These are phyloP conservation scores for Barnettozyma salicaria DNA, from an alignment of 805 yeast species.

Conservation along the genomic window DNA sequence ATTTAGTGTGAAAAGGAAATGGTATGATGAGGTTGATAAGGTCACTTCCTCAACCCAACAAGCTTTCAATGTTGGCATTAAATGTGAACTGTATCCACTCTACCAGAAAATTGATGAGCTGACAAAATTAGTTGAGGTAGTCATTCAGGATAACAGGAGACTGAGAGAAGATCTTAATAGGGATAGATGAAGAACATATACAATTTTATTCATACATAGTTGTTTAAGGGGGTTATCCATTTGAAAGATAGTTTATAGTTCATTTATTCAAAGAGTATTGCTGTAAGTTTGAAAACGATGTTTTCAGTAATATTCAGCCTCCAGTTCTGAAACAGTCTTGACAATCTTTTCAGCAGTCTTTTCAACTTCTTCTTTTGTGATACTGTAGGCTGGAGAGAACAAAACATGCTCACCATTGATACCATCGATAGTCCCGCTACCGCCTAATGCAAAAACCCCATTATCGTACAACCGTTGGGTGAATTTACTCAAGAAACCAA, in stretches of 20 bases:
- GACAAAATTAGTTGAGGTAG: slow-evolving; percentile 19
- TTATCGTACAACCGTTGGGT: slow-evolving; percentile 32
- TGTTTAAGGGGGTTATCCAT: too few species aligned
- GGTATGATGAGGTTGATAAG: slow-evolving; percentile 44
- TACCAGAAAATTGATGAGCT: slow-evolving; percentile 43
- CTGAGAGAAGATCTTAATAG: slow-evolving; percentile 12
- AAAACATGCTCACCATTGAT: slow-evolving; percentile 40
- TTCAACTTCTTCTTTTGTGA: slow-evolving; percentile 34
- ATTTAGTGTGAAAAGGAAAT: slow-evolving; percentile 48
- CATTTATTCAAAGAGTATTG: too few species aligned
- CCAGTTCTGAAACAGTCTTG: slow-evolving; percentile 19
- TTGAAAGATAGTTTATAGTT: too few species aligned
- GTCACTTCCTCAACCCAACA: slow-evolving; percentile 54
- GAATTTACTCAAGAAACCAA: slow-evolving; percentile 28
- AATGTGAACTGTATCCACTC: slow-evolving; percentile 58
- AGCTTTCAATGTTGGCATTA: slow-evolving; percentile 49
- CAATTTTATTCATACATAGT: too few species aligned
- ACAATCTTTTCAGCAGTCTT: slow-evolving; percentile 28
- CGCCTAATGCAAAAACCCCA: slow-evolving; percentile 38
- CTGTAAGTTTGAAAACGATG: neutral
- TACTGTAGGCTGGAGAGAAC: slow-evolving; percentile 40
- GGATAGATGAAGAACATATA: too few species aligned
- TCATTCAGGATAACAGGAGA: slow-evolving; percentile 18
- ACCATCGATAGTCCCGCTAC: slow-evolving; percentile 35
- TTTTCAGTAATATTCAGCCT: slow-evolving; percentile 11